These are phyloP conservation scores for Hemisphaericaspora xylanilytica DNA, from an alignment of 1,139 yeast genomes.

Conservation along the genomic window DNA sequence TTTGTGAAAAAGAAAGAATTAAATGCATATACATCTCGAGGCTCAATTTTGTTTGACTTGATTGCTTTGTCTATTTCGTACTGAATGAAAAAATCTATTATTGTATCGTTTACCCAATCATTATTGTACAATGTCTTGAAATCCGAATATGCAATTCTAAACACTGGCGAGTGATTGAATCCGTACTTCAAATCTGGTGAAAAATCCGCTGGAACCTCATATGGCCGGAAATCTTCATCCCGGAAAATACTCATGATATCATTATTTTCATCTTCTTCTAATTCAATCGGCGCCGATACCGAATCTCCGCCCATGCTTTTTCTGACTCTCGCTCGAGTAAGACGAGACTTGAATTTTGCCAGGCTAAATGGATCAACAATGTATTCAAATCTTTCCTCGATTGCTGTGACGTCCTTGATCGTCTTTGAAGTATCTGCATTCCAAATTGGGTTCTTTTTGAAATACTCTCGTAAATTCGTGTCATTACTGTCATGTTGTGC, in stretches of 20 bases:
- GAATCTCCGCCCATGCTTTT: conserved; percentile 5
- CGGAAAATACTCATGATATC: conserved; percentile 7
- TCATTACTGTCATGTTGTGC: conserved; percentile 13
- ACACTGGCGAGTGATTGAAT: conserved; percentile 46
- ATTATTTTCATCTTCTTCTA: not conserved
- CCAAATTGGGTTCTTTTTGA: conserved; percentile 9
- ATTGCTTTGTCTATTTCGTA: conserved; percentile 50
- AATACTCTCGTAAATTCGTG: conserved; percentile 12
- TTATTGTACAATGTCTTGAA: conserved; percentile 66
- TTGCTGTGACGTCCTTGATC: not conserved
- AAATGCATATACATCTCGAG: conserved; percentile 54
- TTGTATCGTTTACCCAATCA: conserved; percentile 74
- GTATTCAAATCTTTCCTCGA: conserved; percentile 1
- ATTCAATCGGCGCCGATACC: not conserved
- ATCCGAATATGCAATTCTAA: conserved; percentile 57
- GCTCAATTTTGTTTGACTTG: conserved; percentile 14
- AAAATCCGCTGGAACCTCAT: conserved; percentile 31
- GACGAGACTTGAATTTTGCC: not conserved
- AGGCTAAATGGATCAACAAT: conserved; percentile 4
- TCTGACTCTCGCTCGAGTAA: conserved; percentile 4
- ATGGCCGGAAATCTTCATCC: conserved; percentile 11
- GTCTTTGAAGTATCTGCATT: conserved; percentile 9
- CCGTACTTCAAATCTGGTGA: conserved; percentile 52
- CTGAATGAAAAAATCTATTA: conserved; percentile 69
- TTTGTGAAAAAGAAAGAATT: conserved; percentile 84